These are phyloP conservation scores for Schizonepeta tenuifolia DNA, from an alignment of 257 asterid species.

Conservation along the genomic window DNA sequence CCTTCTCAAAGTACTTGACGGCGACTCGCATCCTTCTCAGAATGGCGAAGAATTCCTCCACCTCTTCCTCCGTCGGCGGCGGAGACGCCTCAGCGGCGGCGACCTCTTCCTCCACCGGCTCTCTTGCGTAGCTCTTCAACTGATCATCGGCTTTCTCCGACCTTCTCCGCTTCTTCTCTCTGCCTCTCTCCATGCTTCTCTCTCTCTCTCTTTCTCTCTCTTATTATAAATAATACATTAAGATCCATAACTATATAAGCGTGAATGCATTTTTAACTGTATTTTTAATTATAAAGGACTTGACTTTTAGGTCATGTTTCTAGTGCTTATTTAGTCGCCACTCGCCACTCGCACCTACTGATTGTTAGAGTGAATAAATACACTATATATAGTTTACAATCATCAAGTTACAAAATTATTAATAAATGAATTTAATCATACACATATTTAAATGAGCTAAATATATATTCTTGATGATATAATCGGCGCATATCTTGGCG, in stretches of 20 bases:
- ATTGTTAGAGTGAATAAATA: too few species aligned
- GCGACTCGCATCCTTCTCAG: slow-evolving; percentile 55
- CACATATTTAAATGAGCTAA: not conserved
- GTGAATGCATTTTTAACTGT: not conserved
- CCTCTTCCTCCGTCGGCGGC: slow-evolving; percentile 56
- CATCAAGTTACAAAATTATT: not conserved
- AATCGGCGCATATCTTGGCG: not conserved
- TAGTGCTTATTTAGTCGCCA: not conserved
- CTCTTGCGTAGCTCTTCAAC: not conserved
- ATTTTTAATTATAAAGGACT: slow-evolving; percentile 10
- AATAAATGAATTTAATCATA: too few species aligned
- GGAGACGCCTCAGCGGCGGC: slow-evolving; percentile 23
- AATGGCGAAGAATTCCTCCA: slow-evolving; percentile 66
- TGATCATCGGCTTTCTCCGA: slow-evolving; percentile 24
- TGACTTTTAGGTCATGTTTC: slow-evolving; percentile 31
- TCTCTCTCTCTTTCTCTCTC: too few species aligned
- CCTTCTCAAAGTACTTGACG: slow-evolving; percentile 51
- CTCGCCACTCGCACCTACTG: not conserved
- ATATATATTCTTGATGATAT: not conserved
- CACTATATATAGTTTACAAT: not conserved
- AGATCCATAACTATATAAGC: not conserved
- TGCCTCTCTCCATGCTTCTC: slow-evolving; percentile 33
- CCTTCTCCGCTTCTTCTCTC: slow-evolving; percentile 38
- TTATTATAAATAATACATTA: not conserved
- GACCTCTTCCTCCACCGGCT: slow-evolving; percentile 13